Evolutionary conservation across 306 rosid genomes (phyloP), one percentile per base, ranked within the genome.

Genomic region (Prunus padus): DNA sequence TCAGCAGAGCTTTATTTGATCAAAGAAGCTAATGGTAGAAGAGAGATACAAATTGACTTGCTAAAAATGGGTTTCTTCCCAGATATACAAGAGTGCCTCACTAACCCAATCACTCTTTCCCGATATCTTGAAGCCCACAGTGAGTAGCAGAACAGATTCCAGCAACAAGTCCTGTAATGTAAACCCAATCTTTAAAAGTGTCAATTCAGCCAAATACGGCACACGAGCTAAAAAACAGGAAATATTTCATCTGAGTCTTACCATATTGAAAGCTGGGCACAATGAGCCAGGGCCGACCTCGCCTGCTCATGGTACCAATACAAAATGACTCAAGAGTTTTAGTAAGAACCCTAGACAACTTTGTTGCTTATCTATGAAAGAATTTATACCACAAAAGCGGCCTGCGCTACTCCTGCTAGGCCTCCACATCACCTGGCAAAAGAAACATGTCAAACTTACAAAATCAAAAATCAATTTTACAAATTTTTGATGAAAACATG

Each of bases 101-200:
- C 90, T 81, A 81, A 95, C 99, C 99, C 91, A 90, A 88, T 95
- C 99, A 68, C 87, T 82, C 84, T 74, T 84, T 11, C 78, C 73
- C 97, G 76, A 80, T 87, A 86, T 80, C 74, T 86, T 82, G 88
- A 73, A 90, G 83, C 55, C 93, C 96, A 19, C 97, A 95, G 37
- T 86, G 86, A 18, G 96, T 77, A 71, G 79, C 25, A 47, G 78
- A 64, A 84, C 73, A 89, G 65, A 87, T 67, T 73, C 89, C 99
- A 46, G 88, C 91, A 76, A 92, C 86, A 72, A 95, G 73, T 69
- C 96, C 99, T 95, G 67, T 65, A 81, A 44, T 33, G 37, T 33
- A 1, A 37, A 8, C 28, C 54, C 65, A 64, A 77, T 62, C n/a
- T 25, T 55, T 19, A 3, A n/a, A 5, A 54, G 44, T 37, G 44